Percentiles rank a stretch among this genome's conserved stretches.
phyloP scores from a whole-genome alignment of 2,329 filamentous ascomycete species.

The Fusarium sacchari region DNA sequence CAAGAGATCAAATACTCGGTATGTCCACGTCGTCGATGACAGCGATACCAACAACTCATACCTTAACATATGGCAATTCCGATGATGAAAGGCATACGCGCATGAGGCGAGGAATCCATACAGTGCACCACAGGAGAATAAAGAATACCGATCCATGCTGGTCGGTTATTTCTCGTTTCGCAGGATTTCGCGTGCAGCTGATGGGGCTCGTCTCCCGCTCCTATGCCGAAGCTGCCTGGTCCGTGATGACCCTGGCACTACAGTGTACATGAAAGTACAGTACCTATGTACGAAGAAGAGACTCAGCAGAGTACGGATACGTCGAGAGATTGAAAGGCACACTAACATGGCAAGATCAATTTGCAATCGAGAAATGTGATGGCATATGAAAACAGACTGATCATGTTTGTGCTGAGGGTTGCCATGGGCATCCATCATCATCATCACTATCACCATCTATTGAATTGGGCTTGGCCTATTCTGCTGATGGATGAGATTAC shows the following conservation, averaged over 20 bases:
- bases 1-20: constrained; percentile 19
- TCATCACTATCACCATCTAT: constrained; percentile 19
- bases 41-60: constrained; percentile 25
- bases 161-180: neutral
- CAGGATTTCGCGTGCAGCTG: constrained; percentile 27
- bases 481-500: constrained; percentile 18
- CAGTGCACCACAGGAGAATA: constrained; percentile 11
- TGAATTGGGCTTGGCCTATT: neutral
- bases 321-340: neutral
- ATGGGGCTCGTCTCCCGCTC: constrained; percentile 26
- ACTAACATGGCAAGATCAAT: neutral
- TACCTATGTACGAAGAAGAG: neutral
- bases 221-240: constrained; percentile 29
- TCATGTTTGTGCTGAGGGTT: constrained; percentile 18
- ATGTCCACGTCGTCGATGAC: constrained; percentile 27
- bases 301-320: constrained; percentile 19
- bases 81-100: constrained; percentile 5
- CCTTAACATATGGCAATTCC: constrained; percentile 15
- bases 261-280: constrained; percentile 5
- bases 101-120: constrained; percentile 17
- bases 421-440: constrained; percentile 28
- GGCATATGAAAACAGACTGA: constrained; percentile 15
- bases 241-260: constrained; percentile 32
- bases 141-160: constrained; percentile 5
- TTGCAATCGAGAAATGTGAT: constrained; percentile 16